Base-by-base conservation (phyloP, 2,329 filamentous ascomycete species). In the Aspergillus pseudotamarii region DNA sequence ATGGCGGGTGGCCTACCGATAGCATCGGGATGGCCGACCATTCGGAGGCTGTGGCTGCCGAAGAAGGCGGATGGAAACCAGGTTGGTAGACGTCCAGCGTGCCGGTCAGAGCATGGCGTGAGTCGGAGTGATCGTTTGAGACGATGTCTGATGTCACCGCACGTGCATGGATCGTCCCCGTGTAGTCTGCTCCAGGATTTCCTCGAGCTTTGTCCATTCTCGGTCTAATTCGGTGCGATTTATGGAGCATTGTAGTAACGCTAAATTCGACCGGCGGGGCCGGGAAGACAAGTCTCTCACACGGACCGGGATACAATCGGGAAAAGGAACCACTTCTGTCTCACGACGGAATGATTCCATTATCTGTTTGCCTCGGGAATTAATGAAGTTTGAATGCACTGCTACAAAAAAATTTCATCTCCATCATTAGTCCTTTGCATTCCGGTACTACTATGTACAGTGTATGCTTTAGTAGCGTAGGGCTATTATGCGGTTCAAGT, bases 21-120 rank as follows among this genome's bases (percentile, higher is more conserved):
- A 60, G 59, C 50, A 34, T 66, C 57, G 51, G 41, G 9, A 41
- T 58, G 34, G 61, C 63, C 64, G 41, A 41, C 50, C 56, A 57
- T 23, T 21, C 23, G 21, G 51, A 59, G 19, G 51, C 19, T 38
- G 9, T 23, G 28, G 19, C 48, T 45, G 30, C 54, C n/a, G 62
- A 23, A 11, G 62, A 43, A 21, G 59, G 48, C 23, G 36, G 36
- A n/a, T 57, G 45, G 45, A 19, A 32, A 54, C 6, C 21, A 23
- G 45, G 28, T n/a, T 55, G 60, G 50, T 59, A 60, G 19, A 28
- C 6, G 16, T 32, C 26, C 4, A 34, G 21, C 30, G 34, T 8
- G 10, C 12, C 51, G 41, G 41, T 56, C 51, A 36, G 19, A 50
- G 28, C 58, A 60, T 48, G 58, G 38, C 45, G 30, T 58, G 16